Evolutionary conservation across 139 green algal genomes (phyloP), one percentile per base, ranked within the genome.

Genomic region (Picochlorum sp.): DNA sequence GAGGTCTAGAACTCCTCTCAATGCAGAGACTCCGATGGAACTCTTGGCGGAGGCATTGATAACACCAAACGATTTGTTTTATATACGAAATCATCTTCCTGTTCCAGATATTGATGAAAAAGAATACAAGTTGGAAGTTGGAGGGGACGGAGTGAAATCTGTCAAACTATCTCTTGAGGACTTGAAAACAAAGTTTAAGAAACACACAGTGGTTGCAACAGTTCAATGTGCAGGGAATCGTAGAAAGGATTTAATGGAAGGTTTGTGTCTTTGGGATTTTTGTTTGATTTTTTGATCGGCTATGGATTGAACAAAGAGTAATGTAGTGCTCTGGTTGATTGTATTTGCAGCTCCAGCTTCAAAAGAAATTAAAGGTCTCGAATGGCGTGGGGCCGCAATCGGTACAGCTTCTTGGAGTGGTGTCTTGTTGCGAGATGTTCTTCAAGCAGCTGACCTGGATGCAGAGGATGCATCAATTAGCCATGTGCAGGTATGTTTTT

Each of bases 181-280:
- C 37, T 73, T 95, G 30, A 73, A 83, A 52, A 64, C 72, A 16
- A 65, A 76, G 14, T 93, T 93, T 67, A 80, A 80, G 36, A 82
- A 83, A 64, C 75, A 85, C 72, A 78, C 61, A 4, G 47, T 95
- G 13, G 61, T 75, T 0, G 81, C 83, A 33, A 88, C 81, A 1
- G 35, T 94, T 50, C 80, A 95, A 73, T 95, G 87, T 69, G 59
- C 78, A 47, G 87, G 87, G 59, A 96, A 96, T 75, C 70, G 88
- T 20, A 76, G 88, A 20, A 73, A 74, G 12, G 81, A 86, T 50
- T 14, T 71, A 30, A 63, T 47, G n/a, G 64, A 64, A 18, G 35
- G 39, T 47, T 26, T n/a, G 39, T 47, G 39, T 47, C 7, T 47
- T 58, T 24, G 20, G 33, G 20, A 22, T 22, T 44, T 55, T 7